These are phyloP conservation scores for Cunninghamia lanceolata DNA, from an alignment of 75 land plant species.

Conservation along the genomic window DNA sequence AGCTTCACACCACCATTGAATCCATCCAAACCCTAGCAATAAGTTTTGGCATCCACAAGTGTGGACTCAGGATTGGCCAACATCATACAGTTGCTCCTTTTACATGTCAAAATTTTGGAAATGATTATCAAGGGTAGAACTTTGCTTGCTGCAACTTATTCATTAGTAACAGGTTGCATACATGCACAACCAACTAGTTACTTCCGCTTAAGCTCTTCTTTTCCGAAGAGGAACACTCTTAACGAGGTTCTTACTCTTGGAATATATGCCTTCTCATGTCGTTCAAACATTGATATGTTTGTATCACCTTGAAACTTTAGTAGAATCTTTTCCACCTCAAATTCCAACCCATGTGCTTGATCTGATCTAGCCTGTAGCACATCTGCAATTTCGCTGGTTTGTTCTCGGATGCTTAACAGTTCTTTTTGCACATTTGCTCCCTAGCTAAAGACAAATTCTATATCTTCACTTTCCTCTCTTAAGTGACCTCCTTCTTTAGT, in stretches of 20 bases:
- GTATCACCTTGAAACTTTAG: constrained; percentile 5
- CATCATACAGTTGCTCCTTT: too few species aligned
- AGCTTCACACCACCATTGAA: too few species aligned
- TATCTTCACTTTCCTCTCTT: background rate
- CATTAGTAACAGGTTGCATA: constrained; percentile 2
- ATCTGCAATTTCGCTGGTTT: too few species aligned
- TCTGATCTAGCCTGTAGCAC: too few species aligned
- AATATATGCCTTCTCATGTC: background rate
- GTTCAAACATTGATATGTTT: background rate
- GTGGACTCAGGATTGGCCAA: too few species aligned
- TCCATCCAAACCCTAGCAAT: too few species aligned
- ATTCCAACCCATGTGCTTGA: too few species aligned
- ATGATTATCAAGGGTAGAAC: background rate
- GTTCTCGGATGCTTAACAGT: constrained; percentile 45
- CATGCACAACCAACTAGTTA: background rate
- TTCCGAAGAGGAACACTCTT: constrained; percentile 6
- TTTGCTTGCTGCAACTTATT: background rate
- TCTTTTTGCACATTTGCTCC: constrained; percentile 66
- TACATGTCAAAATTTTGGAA: too few species aligned
- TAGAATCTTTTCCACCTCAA: too few species aligned
- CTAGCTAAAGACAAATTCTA: constrained; percentile 27
- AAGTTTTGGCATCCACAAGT: too few species aligned
- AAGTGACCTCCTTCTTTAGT: background rate
- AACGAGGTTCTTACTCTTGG: too few species aligned
- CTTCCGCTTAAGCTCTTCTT: background rate